Evolutionary conservation across 2,329 filamentous ascomycete species (phyloP), one percentile per base, ranked within the genome.

Genomic region (Aspergillus awamori): DNA sequence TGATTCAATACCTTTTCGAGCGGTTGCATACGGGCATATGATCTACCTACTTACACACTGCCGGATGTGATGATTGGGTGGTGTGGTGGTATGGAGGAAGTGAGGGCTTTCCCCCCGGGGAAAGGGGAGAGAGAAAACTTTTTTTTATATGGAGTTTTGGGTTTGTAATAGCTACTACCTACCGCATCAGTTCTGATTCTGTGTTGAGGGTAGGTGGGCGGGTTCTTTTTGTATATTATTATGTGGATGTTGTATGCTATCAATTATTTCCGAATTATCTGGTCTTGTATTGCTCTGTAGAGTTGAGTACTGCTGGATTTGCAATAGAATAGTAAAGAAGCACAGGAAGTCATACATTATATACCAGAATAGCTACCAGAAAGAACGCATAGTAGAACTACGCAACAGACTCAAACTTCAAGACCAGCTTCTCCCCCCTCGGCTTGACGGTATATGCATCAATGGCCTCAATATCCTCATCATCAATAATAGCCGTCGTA

Each of bases 361-460:
- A 13, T 36, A 15, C 33, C 13, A 36, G 4, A 36, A 36, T 15
- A 36, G 33, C 10, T 36, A 36, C 11, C 33, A 1, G 11, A 36
- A 36, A 15, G 33, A 36, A 36, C 13, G 2, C 11, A 36, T 36
- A 6, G 11, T 13, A 2, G 11, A 36, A 2, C 11, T 56, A 17
- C 26, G 59, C 73, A 15, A 71, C 60, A 24, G 58, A 58, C 60
- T 82, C 77, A 63, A 89, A 88, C 26, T 79, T 81, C 53, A 91
- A 70, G 22, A 86, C 78, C n/a, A 90, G 71, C 65, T 82, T 83
- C 63, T 88, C 85, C 11, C 83, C 81, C 26, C 70, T 77, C 1
- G 88, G 88, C 20, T 84, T 82, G 0, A 83, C 82, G 0, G 86
- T 87, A 67, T 90, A 90, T 2, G 84, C 84, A 74, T 90, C 89